These are phyloP conservation scores for Salix koriyanagi DNA, from an alignment of 345 rosid species.

Conservation along the genomic window DNA sequence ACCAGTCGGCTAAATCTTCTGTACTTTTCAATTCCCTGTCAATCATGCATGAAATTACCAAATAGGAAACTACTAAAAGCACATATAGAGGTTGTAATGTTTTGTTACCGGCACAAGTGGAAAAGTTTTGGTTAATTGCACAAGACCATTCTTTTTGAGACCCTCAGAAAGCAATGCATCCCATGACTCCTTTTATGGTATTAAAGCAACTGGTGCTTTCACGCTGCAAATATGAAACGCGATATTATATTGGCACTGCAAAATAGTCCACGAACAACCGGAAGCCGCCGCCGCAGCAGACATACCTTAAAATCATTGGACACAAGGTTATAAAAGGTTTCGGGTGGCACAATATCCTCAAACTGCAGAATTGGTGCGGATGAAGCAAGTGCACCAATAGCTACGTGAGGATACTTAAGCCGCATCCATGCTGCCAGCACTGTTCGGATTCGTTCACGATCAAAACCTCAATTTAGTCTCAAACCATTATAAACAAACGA, in stretches of 20 bases:
- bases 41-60: conserved; percentile 7
- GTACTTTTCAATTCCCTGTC: conserved; percentile 61
- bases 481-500: too few species aligned
- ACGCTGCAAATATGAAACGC: conserved; percentile 37
- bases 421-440: conserved; percentile 99
- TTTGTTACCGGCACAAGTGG: conserved; percentile 61
- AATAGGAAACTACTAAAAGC: neutral
- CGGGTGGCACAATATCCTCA: conserved; percentile 78
- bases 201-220: conserved; percentile 83
- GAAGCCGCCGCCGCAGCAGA: neutral
- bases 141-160: conserved; percentile 66
- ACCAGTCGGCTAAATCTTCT: conserved; percentile 65
- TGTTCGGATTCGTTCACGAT: conserved; percentile 34
- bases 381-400: conserved; percentile 86
- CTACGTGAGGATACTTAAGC: conserved; percentile 87
- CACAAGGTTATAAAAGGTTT: conserved; percentile 77
- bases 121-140: conserved; percentile 61
- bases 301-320: conserved; percentile 74
- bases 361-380: conserved; percentile 95
- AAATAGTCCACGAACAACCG: neutral
- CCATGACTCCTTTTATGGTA: conserved; percentile 77
- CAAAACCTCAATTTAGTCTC: neutral
- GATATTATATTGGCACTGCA: too few species aligned
- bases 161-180: conserved; percentile 51
- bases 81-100: neutral